Conservation (phyloP, 352 stramenopile species). For the Aphanomyces astaci region DNA sequence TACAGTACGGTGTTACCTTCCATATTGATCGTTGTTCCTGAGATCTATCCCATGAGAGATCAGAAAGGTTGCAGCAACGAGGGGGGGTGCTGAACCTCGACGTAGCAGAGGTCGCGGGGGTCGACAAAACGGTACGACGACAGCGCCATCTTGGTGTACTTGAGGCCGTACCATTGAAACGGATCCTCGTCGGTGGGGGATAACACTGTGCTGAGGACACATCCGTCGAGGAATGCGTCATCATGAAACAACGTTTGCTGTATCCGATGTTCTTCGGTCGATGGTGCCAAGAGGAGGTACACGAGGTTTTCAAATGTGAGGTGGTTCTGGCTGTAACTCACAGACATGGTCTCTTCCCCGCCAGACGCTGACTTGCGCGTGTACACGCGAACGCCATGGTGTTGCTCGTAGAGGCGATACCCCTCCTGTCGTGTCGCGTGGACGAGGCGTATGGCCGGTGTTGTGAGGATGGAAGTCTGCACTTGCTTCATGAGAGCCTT, state of each 20-base stretch:
- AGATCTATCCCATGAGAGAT: too few species aligned
- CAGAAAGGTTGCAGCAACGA: too few species aligned
- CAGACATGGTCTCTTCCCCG: slow-evolving; percentile 8
- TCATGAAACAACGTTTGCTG: slow-evolving; percentile 5
- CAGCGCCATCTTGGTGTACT: slow-evolving; percentile 3
- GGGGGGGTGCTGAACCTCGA: background rate
- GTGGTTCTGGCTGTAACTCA: background rate
- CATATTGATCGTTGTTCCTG: background rate
- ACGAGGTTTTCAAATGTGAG: slow-evolving; percentile 8
- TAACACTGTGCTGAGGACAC: background rate
- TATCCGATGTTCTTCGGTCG: slow-evolving; percentile 4
- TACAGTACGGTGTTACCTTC: background rate
- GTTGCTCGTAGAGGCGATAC: background rate
- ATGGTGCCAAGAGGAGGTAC: background rate
- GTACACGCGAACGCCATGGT: slow-evolving; percentile 2
- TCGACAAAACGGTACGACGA: slow-evolving; percentile 4
- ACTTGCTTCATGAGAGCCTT: background rate
- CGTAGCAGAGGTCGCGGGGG: background rate
- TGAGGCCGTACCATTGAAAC: slow-evolving; percentile 5
- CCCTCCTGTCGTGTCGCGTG: background rate
- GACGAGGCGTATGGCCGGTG: background rate
- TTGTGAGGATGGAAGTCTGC: background rate
- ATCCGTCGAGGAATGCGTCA: background rate
- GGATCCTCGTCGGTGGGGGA: slow-evolving; percentile 3
- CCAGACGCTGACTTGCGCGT: background rate